These are phyloP conservation scores for Lodderomyces margitis DNA, from an alignment of 1,139 yeast species.

Conservation along the genomic window DNA sequence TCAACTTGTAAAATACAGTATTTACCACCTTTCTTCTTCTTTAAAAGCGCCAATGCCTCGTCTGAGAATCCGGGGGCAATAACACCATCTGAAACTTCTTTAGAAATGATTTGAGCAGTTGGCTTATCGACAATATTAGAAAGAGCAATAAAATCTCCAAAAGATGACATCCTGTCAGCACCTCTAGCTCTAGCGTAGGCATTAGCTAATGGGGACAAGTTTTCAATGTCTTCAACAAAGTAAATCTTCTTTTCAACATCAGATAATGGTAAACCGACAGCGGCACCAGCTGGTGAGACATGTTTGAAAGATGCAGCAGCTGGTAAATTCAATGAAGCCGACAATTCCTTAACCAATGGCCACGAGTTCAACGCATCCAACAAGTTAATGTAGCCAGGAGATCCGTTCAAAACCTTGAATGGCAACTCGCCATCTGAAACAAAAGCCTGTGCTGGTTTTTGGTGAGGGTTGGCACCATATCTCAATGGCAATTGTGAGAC, in stretches of 20 bases:
- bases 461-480: conserved; percentile 99
- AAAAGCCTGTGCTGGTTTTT: conserved; percentile 97
- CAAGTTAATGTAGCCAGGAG: conserved; percentile 96
- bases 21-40: conserved; percentile 94
- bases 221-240: conserved; percentile 92
- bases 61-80: conserved; percentile 96
- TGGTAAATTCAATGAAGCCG: conserved; percentile 90
- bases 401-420: conserved; percentile 87
- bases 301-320: conserved; percentile 99
- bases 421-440: conserved; percentile 86
- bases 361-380: conserved; percentile 96
- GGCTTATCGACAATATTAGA: conserved; percentile 95
- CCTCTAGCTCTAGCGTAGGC: conserved; percentile 99
- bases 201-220: conserved; percentile 92
- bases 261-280: conserved; percentile 89
- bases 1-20: conserved; percentile 95
- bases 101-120: conserved; percentile 94
- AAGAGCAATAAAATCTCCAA: conserved; percentile 97
- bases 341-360: conserved; percentile 96
- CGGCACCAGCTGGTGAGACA: conserved; percentile 98
- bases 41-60: conserved; percentile 85
- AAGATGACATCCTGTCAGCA: conserved; percentile 99
- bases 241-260: conserved; percentile 93
- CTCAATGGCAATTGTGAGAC: conserved; percentile 87
- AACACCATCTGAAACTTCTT: conserved; percentile 97